Conservation (phyloP, 2,329 filamentous ascomycete genomes). For the Cryphonectria parasitica region DNA sequence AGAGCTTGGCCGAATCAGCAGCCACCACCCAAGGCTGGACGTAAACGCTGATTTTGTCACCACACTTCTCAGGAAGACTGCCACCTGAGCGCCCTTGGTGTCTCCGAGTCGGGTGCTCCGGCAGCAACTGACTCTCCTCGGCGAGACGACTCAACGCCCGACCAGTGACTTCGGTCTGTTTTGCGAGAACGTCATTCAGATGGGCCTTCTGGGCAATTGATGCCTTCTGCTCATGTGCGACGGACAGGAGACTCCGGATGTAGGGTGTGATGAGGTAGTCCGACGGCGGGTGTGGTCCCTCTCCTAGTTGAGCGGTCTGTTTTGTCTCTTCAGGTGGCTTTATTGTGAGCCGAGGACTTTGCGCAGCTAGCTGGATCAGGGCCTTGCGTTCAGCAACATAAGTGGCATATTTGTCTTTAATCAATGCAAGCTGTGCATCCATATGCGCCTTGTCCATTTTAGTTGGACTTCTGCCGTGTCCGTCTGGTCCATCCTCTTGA, state of each 20-base stretch:
- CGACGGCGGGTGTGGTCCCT: constrained; percentile 32
- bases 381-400: constrained; percentile 56
- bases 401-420: constrained; percentile 57
- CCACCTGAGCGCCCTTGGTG: constrained; percentile 49
- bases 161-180: constrained; percentile 54
- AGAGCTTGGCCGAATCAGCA: constrained; percentile 62
- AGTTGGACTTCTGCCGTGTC: constrained; percentile 13
- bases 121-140: constrained; percentile 66
- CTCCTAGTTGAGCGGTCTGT: too few species aligned
- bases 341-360: constrained; percentile 38
- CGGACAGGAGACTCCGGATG: constrained; percentile 54
- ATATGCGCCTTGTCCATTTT: constrained; percentile 37
- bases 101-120: constrained; percentile 51
- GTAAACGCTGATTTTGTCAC: constrained; percentile 45
- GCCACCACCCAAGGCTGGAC: constrained; percentile 64
- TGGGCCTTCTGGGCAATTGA: constrained; percentile 63
- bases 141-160: constrained; percentile 58
- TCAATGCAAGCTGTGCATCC: constrained; percentile 47
- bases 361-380: constrained; percentile 48
- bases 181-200: constrained; percentile 53
- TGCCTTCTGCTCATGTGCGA: constrained; percentile 61
- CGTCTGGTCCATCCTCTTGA: constrained; percentile 32
- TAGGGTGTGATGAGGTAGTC: constrained; percentile 59
- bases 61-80: constrained; percentile 44
- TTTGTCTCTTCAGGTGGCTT: constrained; percentile 29